Evolutionary conservation across 768 basidiomycete species (phyloP).

Genomic region (Lentinus brumalis): DNA sequence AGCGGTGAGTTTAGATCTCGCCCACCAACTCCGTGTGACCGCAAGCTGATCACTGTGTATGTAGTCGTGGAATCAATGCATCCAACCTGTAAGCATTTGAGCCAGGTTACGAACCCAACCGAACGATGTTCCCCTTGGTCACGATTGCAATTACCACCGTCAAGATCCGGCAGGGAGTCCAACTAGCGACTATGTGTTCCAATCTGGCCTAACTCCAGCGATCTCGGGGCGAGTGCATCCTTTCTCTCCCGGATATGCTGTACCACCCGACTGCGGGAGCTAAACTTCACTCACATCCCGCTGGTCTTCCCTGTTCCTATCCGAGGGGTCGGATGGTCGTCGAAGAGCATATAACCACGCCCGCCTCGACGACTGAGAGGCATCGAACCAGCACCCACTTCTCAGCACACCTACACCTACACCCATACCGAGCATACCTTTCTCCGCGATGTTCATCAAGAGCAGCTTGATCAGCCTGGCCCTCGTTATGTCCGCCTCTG

Average conservation of each 20-base stretch:
- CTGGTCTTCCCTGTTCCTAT: background rate
- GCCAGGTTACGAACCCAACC: too few relatives aligned
- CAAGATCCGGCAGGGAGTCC: too few relatives aligned
- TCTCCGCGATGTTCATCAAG: slow-evolving; percentile 31
- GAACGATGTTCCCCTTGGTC: too few relatives aligned
- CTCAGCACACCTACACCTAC: background rate
- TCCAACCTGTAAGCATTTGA: too few relatives aligned
- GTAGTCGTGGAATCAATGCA: too few relatives aligned
- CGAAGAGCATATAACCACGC: background rate
- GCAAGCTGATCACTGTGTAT: too few relatives aligned
- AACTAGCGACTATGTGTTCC: too few relatives aligned
- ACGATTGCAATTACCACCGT: too few relatives aligned
- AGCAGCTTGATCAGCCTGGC: slow-evolving; percentile 28
- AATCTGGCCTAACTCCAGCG: too few relatives aligned
- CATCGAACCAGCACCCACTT: background rate
- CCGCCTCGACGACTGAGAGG: background rate
- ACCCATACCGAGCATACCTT: background rate
- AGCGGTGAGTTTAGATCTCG: background rate
- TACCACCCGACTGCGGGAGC: background rate
- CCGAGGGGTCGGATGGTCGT: background rate
- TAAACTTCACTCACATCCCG: background rate
- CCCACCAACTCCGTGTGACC: too few relatives aligned
- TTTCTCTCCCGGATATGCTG: background rate
- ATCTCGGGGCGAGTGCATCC: too few relatives aligned
- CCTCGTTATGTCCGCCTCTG: slow-evolving; percentile 28